These are phyloP conservation scores for Trifolium pratense DNA, from an alignment of 306 rosid genomes.

Conservation along the genomic window DNA sequence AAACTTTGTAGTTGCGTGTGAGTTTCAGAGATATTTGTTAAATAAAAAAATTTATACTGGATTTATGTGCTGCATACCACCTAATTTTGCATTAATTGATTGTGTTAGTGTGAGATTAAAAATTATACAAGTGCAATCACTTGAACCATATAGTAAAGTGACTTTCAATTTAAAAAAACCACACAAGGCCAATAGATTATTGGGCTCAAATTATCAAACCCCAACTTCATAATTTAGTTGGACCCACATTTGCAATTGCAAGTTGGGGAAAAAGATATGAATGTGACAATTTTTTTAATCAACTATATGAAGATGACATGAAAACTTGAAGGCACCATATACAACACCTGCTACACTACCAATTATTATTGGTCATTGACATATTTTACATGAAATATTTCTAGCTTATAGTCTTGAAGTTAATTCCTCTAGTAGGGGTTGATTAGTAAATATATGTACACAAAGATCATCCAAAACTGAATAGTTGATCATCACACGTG, in stretches of 20 bases:
- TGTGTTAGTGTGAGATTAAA: slow-evolving; percentile 33
- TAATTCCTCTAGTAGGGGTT: slow-evolving; percentile 34
- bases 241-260: slow-evolving; percentile 42
- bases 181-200: slow-evolving; percentile 40
- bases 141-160: slow-evolving; percentile 43
- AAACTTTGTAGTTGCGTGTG: too few relatives aligned
- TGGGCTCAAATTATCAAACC: slow-evolving; percentile 44
- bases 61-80: slow-evolving; percentile 16
- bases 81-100: neutral
- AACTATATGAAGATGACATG: slow-evolving; percentile 40
- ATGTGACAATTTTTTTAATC: slow-evolving; percentile 38
- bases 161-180: slow-evolving; percentile 34
- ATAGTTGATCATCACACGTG: slow-evolving; percentile 42
- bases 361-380: slow-evolving; percentile 37
- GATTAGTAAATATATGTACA: slow-evolving; percentile 31
- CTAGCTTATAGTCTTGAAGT: slow-evolving; percentile 25
- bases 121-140: slow-evolving; percentile 39
- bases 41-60: neutral
- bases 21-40: too few relatives aligned
- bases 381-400: neutral
- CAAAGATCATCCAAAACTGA: slow-evolving; percentile 39
- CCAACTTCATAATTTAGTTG: slow-evolving; percentile 48
- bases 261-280: slow-evolving; percentile 39
- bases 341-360: neutral
- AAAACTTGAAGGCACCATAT: slow-evolving; percentile 49